These are phyloP conservation scores for Schizosaccharomyces lindneri DNA, from an alignment of 805 yeast genomes.

Conservation along the genomic window DNA sequence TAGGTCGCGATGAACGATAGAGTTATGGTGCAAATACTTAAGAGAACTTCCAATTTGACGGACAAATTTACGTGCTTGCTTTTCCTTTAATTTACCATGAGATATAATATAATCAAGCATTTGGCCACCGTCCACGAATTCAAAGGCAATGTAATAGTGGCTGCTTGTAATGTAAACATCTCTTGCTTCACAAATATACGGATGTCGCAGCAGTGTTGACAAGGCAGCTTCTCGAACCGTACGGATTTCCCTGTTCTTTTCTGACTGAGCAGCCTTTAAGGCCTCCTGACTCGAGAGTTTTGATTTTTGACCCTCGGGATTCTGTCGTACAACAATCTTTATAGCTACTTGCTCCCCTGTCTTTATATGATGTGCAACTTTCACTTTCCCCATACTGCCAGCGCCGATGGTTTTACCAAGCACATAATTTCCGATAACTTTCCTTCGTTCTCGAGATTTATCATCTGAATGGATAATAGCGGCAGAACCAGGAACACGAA, in stretches of 20 bases:
- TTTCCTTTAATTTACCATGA: slow-evolving; percentile 82
- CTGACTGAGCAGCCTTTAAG: slow-evolving; percentile 16
- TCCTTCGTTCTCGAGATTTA: not conserved
- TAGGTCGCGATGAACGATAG: slow-evolving; percentile 87
- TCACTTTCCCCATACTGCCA: slow-evolving; percentile 97
- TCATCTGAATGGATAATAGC: not conserved
- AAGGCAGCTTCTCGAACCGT: slow-evolving; percentile 88
- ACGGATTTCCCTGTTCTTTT: slow-evolving; percentile 70
- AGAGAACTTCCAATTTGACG: slow-evolving; percentile 84
- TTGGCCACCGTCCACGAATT: slow-evolving; percentile 91
- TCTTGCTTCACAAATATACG: slow-evolving; percentile 69
- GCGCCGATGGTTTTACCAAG: slow-evolving; percentile 67
- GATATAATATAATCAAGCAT: slow-evolving; percentile 90
- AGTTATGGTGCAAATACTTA: slow-evolving; percentile 79
- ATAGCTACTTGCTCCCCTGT: slow-evolving; percentile 42
- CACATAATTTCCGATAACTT: not conserved
- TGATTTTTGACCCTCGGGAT: slow-evolving; percentile 14
- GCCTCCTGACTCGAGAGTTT: not conserved
- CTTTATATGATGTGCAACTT: slow-evolving; percentile 62
- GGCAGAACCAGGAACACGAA: not conserved
- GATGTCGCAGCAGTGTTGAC: slow-evolving; percentile 74
- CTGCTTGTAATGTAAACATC: slow-evolving; percentile 93
- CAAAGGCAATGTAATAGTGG: slow-evolving; percentile 90
- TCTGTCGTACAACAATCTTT: slow-evolving; percentile 17
- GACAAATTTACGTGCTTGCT: slow-evolving; percentile 82